Evolutionary conservation across 2,329 filamentous ascomycete species (phyloP).

Genomic region (Aspergillus jensenii): DNA sequence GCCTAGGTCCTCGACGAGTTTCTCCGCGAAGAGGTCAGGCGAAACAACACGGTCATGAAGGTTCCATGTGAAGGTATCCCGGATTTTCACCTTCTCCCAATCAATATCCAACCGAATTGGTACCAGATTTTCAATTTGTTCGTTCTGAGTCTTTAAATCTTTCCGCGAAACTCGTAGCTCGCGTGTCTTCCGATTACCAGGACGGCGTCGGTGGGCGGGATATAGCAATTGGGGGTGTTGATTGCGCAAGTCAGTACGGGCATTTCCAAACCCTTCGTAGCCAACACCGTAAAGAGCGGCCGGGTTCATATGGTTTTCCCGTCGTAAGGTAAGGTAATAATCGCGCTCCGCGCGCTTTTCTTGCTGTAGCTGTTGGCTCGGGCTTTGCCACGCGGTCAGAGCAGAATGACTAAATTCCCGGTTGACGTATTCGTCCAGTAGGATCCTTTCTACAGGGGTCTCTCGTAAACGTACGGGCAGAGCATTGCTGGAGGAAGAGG

Average conservation of each 20-base stretch:
- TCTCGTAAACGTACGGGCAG: constrained; percentile 39
- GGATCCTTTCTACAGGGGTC: constrained; percentile 48
- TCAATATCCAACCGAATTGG: constrained; percentile 91
- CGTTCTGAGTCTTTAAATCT: constrained; percentile 80
- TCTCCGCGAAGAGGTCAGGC: constrained; percentile 79
- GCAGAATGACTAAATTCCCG: constrained; percentile 63
- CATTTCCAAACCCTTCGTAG: constrained; percentile 87
- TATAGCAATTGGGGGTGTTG: constrained; percentile 73
- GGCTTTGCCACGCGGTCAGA: constrained; percentile 51
- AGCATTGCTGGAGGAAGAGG: constrained; percentile 33
- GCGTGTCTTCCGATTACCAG: constrained; percentile 73
- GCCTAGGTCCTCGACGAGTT: constrained; percentile 81
- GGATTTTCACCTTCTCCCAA: constrained; percentile 89
- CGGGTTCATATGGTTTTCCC: constrained; percentile 58
- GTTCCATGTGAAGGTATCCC: constrained; percentile 99
- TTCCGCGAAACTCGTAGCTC: constrained; percentile 73
- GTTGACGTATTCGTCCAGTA: constrained; percentile 64
- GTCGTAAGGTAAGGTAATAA: constrained; percentile 67
- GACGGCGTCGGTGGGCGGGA: constrained; percentile 71
- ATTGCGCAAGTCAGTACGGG: constrained; percentile 69
- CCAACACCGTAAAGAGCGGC: constrained; percentile 66
- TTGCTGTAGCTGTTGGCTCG: constrained; percentile 58
- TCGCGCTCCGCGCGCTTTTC: constrained; percentile 67
- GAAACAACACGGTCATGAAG: constrained; percentile 83
- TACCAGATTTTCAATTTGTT: constrained; percentile 87